Evolutionary conservation across 495 filamentous ascomycete genomes (phyloP).

Genomic region (Letharia lupina): DNA sequence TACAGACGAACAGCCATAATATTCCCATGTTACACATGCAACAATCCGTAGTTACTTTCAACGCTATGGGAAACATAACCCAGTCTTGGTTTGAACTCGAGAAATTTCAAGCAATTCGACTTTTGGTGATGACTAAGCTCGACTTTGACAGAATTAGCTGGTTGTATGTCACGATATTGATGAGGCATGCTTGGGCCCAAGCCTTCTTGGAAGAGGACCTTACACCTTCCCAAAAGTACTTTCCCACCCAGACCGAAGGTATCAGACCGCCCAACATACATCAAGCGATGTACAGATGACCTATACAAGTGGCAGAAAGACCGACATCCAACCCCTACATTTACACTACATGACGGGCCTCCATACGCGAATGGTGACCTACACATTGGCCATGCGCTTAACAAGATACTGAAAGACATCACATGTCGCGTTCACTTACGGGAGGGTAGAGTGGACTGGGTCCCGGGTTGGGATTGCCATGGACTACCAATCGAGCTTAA

Average conservation of each 20-base stretch:
- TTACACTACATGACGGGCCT: slow-evolving; percentile 90
- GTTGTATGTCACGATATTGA: background rate
- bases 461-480: slow-evolving; percentile 98
- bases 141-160: background rate
- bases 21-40: background rate
- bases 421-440: slow-evolving; percentile 72
- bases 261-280: slow-evolving; percentile 52
- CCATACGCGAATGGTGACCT: slow-evolving; percentile 94
- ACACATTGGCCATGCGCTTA: slow-evolving; percentile 94
- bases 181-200: slow-evolving; percentile 11
- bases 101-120: background rate
- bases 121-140: slow-evolving; percentile 13
- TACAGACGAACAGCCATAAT: background rate
- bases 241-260: slow-evolving; percentile 47
- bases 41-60: background rate
- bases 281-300: slow-evolving; percentile 73
- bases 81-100: background rate
- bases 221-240: slow-evolving; percentile 51
- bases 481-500: slow-evolving; percentile 96
- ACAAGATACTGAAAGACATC: slow-evolving; percentile 96
- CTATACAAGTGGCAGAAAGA: slow-evolving; percentile 81
- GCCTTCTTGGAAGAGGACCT: slow-evolving; percentile 30
- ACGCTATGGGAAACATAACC: background rate
- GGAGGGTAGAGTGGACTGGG: slow-evolving; percentile 70
- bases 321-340: slow-evolving; percentile 50